phyloP scores from a whole-genome alignment of 2,329 filamentous ascomycete species.

The Colletotrichum chlorophyti region DNA sequence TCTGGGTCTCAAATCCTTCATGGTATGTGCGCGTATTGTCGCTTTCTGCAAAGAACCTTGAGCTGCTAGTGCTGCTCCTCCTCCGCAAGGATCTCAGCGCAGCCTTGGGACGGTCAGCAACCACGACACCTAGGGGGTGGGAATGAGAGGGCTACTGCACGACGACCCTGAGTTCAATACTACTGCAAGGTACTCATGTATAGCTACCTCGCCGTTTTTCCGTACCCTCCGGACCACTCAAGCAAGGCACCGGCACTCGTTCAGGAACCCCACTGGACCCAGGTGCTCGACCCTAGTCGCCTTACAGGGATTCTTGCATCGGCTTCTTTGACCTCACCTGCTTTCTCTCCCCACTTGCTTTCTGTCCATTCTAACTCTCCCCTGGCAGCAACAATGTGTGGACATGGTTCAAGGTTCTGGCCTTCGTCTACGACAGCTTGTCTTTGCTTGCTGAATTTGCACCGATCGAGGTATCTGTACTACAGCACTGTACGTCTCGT shows the following conservation, averaged over 20 bases:
- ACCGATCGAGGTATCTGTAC: constrained; percentile 12
- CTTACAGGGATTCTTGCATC: constrained; percentile 5
- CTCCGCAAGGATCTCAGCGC: constrained; percentile 7
- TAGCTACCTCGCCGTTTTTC: constrained; percentile 10
- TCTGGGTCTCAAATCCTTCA: too few species aligned
- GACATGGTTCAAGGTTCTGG: constrained; percentile 21
- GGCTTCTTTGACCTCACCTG: constrained; percentile 21
- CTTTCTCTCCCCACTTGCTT: constrained; percentile 6
- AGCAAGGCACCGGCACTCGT: constrained; percentile 27
- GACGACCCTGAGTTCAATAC: not conserved
- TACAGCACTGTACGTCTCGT: not conserved
- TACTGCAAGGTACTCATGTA: too few species aligned
- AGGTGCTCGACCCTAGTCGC: constrained; percentile 18
- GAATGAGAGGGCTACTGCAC: too few species aligned
- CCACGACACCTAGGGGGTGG: too few species aligned
- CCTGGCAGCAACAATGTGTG: not conserved
- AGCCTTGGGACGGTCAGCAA: too few species aligned
- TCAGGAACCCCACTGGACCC: constrained; percentile 25
- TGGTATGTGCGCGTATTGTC: constrained; percentile 19
- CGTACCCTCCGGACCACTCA: constrained; percentile 21
- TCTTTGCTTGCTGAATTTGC: not conserved
- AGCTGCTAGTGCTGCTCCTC: not conserved
- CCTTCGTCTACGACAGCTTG: constrained; percentile 8
- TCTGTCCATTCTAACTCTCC: constrained; percentile 1
- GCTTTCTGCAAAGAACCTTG: constrained; percentile 21